Conservation (phyloP, 2,329 filamentous ascomycete genomes). For the Furcasterigmium furcatum region DNA sequence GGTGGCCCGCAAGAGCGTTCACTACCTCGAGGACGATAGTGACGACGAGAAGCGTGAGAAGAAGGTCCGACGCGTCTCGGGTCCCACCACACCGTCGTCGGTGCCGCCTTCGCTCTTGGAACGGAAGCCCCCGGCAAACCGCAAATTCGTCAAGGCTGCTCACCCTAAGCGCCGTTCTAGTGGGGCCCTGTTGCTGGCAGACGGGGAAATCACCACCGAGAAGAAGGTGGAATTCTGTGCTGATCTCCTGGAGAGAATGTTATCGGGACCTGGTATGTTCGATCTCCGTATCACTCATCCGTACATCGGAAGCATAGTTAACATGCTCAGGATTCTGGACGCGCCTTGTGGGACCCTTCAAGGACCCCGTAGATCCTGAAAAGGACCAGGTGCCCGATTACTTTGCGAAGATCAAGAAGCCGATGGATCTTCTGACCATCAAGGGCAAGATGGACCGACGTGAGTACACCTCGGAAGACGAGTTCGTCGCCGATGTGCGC, state of each 20-base stretch:
- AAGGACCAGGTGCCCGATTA: constrained; percentile 60
- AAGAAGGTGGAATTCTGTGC: constrained; percentile 55
- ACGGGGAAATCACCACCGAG: constrained; percentile 9
- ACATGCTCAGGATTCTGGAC: constrained; percentile 59
- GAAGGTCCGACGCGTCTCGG: constrained; percentile 41
- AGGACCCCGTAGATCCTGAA: constrained; percentile 54
- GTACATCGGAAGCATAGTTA: constrained; percentile 2
- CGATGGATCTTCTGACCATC: constrained; percentile 61
- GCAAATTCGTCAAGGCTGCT: constrained; percentile 24
- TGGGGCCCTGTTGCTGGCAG: constrained; percentile 14
- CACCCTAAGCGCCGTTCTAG: constrained; percentile 29
- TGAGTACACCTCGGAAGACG: constrained; percentile 48
- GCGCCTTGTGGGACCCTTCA: constrained; percentile 60
- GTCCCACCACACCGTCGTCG: constrained; percentile 17
- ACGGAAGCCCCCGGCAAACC: constrained; percentile 19
- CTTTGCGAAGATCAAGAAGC: constrained; percentile 54
- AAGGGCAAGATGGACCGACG: constrained; percentile 55
- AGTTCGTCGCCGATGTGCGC: constrained; percentile 55
- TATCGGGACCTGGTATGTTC: constrained; percentile 54
- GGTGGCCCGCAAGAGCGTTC: constrained; percentile 39
- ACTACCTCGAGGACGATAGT: constrained; percentile 42
- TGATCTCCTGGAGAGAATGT: constrained; percentile 56
- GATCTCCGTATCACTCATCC: not conserved
- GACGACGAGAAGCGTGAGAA: constrained; percentile 34
- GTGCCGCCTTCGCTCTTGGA: constrained; percentile 10